Base-by-base conservation (phyloP, 768 basidiomycete genomes). In the Lactarius trivialis region DNA sequence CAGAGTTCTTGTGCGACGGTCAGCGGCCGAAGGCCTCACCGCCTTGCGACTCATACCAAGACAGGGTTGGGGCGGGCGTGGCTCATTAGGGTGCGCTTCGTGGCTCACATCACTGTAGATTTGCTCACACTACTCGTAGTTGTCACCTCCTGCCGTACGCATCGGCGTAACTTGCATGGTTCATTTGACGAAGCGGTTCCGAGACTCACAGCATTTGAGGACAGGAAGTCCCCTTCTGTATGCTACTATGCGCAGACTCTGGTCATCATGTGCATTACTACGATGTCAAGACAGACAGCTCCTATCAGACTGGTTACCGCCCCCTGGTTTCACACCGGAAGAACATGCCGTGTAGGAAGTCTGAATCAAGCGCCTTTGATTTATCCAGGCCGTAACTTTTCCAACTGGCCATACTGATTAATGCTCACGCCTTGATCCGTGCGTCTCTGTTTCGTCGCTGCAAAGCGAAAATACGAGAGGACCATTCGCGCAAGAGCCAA, bases 1-100 rank as follows among this genome's bases (percentile, higher is more conserved):
- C 39, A 69, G 73, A 6, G 77, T 93, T 57, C 77, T 79, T 50
- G 79, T 91, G 9, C 73, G 83, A 32, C 83, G 89, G 33, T 34
- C 58, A 7, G 64, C 43, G 48, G 72, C 76, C 6, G 78, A 72
- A 3, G 71, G 81, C 65, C 71, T 68, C 7, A 67, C 83, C 15
- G 76, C 75, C 21, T 68, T 92, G 60, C 79, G 73, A n/a, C 75
- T 93, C 48, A 85, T 77, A 3, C 91, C 92, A 7, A 73, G 83
- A 55, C 82, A 79, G 60, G 86, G 86, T 7, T 97, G 93, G 93
- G 92, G 91, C 64, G 93, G 93, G 11, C 78, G 91, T 61, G 93
- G 93, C 9, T 77, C 88, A 71, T 76, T 97, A 48, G 93, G 93
- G 88, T 91, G 36, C 28, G 60, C 36, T 41, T 48, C 45, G 24